Conservation (phyloP, 2,329 filamentous ascomycete species). For the Penicillium sclerotiorum region DNA sequence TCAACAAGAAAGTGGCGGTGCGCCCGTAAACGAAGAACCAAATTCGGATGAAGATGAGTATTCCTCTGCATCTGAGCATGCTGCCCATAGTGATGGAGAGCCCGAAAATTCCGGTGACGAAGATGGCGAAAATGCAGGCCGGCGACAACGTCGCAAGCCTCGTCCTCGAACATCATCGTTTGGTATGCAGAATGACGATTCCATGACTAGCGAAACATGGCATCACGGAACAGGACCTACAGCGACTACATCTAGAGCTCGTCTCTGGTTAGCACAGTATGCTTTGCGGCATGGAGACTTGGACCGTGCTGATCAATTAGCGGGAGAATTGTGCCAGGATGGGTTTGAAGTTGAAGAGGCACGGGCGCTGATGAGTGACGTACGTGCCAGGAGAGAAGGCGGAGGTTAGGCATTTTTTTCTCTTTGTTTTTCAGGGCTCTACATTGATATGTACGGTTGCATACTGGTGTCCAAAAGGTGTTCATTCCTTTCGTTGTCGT, state of each 20-base stretch:
- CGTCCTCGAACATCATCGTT: slow-evolving; percentile 32
- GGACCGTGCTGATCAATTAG: slow-evolving; percentile 73
- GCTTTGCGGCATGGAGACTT: slow-evolving; percentile 77
- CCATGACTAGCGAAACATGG: slow-evolving; percentile 39
- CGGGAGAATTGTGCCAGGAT: slow-evolving; percentile 91
- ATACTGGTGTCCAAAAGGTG: neutral
- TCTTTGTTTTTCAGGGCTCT: neutral
- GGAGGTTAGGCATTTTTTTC: slow-evolving; percentile 5
- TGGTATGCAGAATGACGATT: slow-evolving; percentile 38
- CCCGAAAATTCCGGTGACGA: slow-evolving; percentile 34
- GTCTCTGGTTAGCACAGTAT: slow-evolving; percentile 88
- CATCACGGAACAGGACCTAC: slow-evolving; percentile 76
- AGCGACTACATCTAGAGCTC: slow-evolving; percentile 84
- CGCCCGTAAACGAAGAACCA: slow-evolving; percentile 25
- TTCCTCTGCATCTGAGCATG: slow-evolving; percentile 36
- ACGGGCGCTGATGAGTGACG: slow-evolving; percentile 86
- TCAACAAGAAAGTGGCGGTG: slow-evolving; percentile 81
- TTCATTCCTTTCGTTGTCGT: slow-evolving; percentile 8
- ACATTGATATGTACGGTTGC: no score
- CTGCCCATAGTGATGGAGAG: slow-evolving; percentile 38
- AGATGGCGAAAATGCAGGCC: slow-evolving; percentile 51
- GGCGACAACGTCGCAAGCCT: slow-evolving; percentile 56
- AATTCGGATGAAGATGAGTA: slow-evolving; percentile 35
- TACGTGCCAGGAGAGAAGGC: slow-evolving; percentile 71
- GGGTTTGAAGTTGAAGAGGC: slow-evolving; percentile 96